Conservation (phyloP, 768 basidiomycete genomes). For the Crepidotus variabilis region DNA sequence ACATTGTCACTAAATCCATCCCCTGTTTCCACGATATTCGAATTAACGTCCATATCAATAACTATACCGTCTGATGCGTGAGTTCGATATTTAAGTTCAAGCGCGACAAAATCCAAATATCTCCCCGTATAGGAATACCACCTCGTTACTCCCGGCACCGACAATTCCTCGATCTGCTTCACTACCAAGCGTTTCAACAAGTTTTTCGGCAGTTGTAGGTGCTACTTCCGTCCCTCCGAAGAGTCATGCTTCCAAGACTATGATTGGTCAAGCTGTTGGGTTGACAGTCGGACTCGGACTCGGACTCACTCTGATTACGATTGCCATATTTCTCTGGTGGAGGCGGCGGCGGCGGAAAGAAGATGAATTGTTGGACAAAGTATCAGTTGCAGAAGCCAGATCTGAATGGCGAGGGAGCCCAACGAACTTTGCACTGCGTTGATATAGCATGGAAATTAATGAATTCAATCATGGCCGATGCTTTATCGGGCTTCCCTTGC, state of each 20-base stretch:
- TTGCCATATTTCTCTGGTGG: slow-evolving; percentile 22
- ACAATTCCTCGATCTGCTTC: slow-evolving; percentile 4
- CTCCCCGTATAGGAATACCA: slow-evolving; percentile 14
- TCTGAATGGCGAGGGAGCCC: not conserved
- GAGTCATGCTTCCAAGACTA: slow-evolving; percentile 8
- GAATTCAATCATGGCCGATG: too few relatives aligned
- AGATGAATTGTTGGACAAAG: not conserved
- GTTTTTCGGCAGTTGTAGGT: slow-evolving; percentile 9
- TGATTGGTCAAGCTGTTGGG: slow-evolving; percentile 30
- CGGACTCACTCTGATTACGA: slow-evolving; percentile 24
- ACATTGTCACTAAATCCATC: slow-evolving; percentile 8
- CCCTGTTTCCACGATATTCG: not conserved
- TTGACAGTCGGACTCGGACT: slow-evolving; percentile 31
- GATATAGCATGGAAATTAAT: not conserved
- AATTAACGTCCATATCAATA: not conserved
- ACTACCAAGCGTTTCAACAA: slow-evolving; percentile 3
- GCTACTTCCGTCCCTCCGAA: slow-evolving; percentile 10
- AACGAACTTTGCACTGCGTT: not conserved
- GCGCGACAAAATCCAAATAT: not conserved
- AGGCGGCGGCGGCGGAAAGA: slow-evolving; percentile 17
- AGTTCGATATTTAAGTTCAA: not conserved
- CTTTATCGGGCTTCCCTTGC: too few relatives aligned
- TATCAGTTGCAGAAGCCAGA: not conserved
- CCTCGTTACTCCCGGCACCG: slow-evolving; percentile 30
- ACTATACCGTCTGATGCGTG: slow-evolving; percentile 12